Conservation (phyloP, 345 rosid genomes). For the Eucalyptus microcorys region DNA sequence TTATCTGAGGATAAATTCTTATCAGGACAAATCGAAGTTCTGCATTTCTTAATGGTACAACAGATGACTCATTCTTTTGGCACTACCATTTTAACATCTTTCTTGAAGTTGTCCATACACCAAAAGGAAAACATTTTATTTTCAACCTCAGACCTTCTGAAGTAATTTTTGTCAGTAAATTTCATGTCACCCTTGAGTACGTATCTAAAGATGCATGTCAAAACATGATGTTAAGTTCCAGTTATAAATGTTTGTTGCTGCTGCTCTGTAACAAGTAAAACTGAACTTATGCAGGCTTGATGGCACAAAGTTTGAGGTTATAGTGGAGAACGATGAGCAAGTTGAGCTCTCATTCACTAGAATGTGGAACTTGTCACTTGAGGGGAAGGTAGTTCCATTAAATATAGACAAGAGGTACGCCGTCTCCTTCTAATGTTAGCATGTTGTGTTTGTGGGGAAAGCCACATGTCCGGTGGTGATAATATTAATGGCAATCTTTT, state of each 20-base stretch:
- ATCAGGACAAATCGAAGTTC: neutral
- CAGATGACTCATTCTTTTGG: neutral
- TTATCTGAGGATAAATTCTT: neutral
- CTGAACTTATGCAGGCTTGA: slow-evolving; percentile 18
- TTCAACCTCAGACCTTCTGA: neutral
- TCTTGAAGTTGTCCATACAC: neutral
- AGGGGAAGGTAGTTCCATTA: slow-evolving; percentile 32
- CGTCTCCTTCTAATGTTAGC: neutral
- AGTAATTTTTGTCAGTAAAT: neutral
- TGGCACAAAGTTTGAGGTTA: slow-evolving; percentile 16
- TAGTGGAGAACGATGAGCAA: slow-evolving; percentile 37
- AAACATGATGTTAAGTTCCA: neutral
- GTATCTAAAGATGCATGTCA: neutral
- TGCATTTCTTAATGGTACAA: neutral
- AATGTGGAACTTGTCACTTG: slow-evolving; percentile 38
- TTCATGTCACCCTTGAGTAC: neutral
- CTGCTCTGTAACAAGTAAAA: neutral
- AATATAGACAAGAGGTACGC: slow-evolving; percentile 58
- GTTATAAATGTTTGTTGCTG: neutral
- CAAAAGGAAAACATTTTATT: neutral
- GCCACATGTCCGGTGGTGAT: neutral
- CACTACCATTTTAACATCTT: neutral
- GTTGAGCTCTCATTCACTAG: slow-evolving; percentile 55
- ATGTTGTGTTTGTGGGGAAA: neutral
- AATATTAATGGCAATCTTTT: neutral